Conservation (phyloP, 2,329 filamentous ascomycete species). For the Fusarium odoratissimum region DNA sequence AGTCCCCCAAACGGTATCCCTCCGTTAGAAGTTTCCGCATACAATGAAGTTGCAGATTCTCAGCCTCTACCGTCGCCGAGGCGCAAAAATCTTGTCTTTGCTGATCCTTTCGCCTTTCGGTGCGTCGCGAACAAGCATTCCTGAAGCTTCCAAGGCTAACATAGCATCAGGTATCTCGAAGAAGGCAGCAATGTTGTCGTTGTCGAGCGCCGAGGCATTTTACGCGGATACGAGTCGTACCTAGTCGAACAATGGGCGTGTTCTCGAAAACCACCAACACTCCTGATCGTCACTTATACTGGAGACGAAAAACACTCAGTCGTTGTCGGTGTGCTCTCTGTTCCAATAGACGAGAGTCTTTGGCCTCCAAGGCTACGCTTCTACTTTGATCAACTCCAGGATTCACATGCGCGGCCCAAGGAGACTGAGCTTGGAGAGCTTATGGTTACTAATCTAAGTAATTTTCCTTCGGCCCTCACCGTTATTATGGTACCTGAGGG, state of each 20-base stretch:
- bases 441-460: slow-evolving; percentile 94
- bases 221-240: slow-evolving; percentile 91
- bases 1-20: slow-evolving; percentile 38
- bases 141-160: slow-evolving; percentile 16
- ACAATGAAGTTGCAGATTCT: slow-evolving; percentile 29
- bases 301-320: slow-evolving; percentile 84
- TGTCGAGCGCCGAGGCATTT: slow-evolving; percentile 74
- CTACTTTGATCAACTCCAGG: slow-evolving; percentile 87
- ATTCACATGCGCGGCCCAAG: slow-evolving; percentile 86
- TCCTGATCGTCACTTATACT: slow-evolving; percentile 92
- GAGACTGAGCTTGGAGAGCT: slow-evolving; percentile 85
- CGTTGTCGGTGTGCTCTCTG: slow-evolving; percentile 81
- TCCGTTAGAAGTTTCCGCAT: slow-evolving; percentile 32
- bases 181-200: slow-evolving; percentile 83
- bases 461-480: slow-evolving; percentile 90
- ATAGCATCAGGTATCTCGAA: slow-evolving; percentile 75
- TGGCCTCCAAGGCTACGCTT: slow-evolving; percentile 85
- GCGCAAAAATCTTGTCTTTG: slow-evolving; percentile 64
- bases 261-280: slow-evolving; percentile 88
- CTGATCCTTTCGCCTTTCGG: slow-evolving; percentile 69
- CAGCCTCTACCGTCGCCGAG: slow-evolving; percentile 26
- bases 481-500: slow-evolving; percentile 93
- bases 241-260: slow-evolving; percentile 98
- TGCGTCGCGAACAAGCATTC: slow-evolving; percentile 46
- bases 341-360: slow-evolving; percentile 80